A percentile compares a stretch with the other conserved stretches of the same genome.
Conservation (phyloP, 192 early-diverging fungal species). For the Coemansia sp. region DNA sequence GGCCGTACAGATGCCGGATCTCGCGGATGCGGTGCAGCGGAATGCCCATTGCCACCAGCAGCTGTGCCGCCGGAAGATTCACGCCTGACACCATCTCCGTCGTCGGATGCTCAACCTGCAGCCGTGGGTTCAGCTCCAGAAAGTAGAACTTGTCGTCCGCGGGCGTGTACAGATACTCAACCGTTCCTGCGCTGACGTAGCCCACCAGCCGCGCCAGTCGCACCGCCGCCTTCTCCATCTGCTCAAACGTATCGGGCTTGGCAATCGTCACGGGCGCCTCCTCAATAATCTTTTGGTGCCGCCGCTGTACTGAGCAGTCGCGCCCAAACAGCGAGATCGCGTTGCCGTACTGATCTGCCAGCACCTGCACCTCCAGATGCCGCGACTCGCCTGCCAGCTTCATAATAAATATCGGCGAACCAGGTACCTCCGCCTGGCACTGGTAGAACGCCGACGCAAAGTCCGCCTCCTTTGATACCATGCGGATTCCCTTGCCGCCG, state of each 20-base stretch:
- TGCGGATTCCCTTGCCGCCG: constrained; percentile 98
- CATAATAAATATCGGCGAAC: constrained; percentile 99
- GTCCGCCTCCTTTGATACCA: constrained; percentile 70
- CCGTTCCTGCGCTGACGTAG: constrained; percentile 93
- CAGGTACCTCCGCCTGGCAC: constrained; percentile 92
- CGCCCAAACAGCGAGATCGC: constrained; percentile 98
- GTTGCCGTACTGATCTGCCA: constrained; percentile 96
- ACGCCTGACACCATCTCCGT: constrained; percentile 99
- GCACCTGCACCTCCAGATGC: constrained; percentile 94
- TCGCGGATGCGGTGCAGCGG: constrained; percentile 93
- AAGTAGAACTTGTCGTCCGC: constrained; percentile 87
- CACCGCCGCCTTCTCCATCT: constrained; percentile 97
- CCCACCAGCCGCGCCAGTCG: constrained; percentile 91
- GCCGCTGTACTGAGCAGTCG: constrained; percentile 96
- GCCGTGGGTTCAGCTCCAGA: constrained; percentile 94
- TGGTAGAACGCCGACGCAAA: constrained; percentile 83
- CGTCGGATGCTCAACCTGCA: constrained; percentile 99
- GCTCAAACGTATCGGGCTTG: constrained; percentile 69
- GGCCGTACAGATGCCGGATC: constrained; percentile 92
- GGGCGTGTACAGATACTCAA: constrained; percentile 94
- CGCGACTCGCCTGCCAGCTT: constrained; percentile 91
- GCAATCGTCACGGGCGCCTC: constrained; percentile 94
- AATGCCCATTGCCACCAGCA: constrained; percentile 99
- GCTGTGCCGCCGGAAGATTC: constrained; percentile 95
- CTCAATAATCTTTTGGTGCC: constrained; percentile 99